Base-by-base conservation (phyloP, 164 flowering plant genomes). In the Magnolia kwangsiensis region DNA sequence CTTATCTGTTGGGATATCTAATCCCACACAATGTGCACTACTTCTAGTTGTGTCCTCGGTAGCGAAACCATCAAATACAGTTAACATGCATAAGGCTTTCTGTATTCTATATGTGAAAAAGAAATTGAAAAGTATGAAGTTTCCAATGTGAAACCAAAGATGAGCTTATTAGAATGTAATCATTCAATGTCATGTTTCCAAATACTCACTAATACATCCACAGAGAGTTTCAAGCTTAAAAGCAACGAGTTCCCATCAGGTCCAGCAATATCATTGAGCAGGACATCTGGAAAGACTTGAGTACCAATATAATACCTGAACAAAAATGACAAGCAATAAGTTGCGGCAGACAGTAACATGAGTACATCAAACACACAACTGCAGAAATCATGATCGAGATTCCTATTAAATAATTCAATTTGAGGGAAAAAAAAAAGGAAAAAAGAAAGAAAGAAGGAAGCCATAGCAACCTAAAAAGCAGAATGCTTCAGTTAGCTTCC, bases 201-300 rank as follows among this genome's bases (percentile, higher is more conserved):
- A 76, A 67, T 21, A 87, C 96, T 89, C 74, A 95, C 98, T 88
- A 95, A 79, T 74, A 95, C 98, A 86, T 95, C 98, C 67, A 93
- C 92, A 64, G 98, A 72, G 78, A 95, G 98, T 87, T 95, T 95
- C 90, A 95, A 85, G 85, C 98, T 95, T 77, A 95, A 80, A 67
- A 93, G 89, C 81, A 95, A 88, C 23, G 93, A 79, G 84, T 88
- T 92, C 75, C 93, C 95, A 77, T 93, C 94, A 68, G 95, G 92
- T 14, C 98, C 98, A 69, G 98, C 91, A 78, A 92, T 93, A 82
- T 95, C 95, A 85, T 92, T 95, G 55, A 95, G 90, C 83, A 93
- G 86, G 55, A 95, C 98, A 80, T 93, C 93, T 20, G 98, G 98
- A 84, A 91, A 95, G 77, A 91, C 74, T 67, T 90, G 82, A 71